Conservation (phyloP, 352 stramenopile genomes). For the Globisporangium canariense region DNA sequence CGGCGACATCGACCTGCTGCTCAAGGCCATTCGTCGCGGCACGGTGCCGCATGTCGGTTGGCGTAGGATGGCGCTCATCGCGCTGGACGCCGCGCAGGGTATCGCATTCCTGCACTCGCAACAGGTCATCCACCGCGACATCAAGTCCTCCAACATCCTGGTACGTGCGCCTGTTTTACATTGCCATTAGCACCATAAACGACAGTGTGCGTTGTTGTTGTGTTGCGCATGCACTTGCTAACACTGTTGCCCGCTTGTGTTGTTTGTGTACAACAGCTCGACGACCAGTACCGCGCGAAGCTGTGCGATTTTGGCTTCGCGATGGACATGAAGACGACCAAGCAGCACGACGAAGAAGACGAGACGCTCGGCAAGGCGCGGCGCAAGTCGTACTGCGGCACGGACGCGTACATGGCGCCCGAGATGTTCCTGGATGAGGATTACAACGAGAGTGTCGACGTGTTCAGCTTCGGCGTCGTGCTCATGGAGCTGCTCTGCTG, state of each 20-base stretch:
- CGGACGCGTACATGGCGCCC: slow-evolving; percentile 81
- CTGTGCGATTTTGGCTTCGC: slow-evolving; percentile 87
- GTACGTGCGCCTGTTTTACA: slow-evolving; percentile 9
- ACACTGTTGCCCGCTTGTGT: not conserved
- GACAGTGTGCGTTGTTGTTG: not conserved
- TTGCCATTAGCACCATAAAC: not conserved
- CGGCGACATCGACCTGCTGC: slow-evolving; percentile 67
- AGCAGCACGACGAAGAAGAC: slow-evolving; percentile 23
- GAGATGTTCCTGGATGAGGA: slow-evolving; percentile 86
- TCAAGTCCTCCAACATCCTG: slow-evolving; percentile 88
- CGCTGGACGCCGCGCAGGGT: slow-evolving; percentile 80
- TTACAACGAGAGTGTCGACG: slow-evolving; percentile 82
- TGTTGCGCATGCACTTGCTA: no score
- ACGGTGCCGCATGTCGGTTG: slow-evolving; percentile 54
- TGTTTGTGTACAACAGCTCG: slow-evolving; percentile 26
- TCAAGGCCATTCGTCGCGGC: slow-evolving; percentile 52
- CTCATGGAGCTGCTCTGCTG: slow-evolving; percentile 88
- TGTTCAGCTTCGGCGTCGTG: slow-evolving; percentile 84
- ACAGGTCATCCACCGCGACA: slow-evolving; percentile 79
- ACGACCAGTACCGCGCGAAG: slow-evolving; percentile 65
- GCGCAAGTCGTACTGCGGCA: slow-evolving; percentile 85
- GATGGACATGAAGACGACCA: slow-evolving; percentile 51
- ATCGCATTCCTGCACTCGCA: slow-evolving; percentile 95
- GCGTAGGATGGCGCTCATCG: slow-evolving; percentile 57
- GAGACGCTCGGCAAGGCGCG: slow-evolving; percentile 31